Evolutionary conservation across 495 filamentous ascomycete genomes (phyloP), one percentile per base, ranked within the genome.

Genomic region (Aspergillus hancockii): DNA sequence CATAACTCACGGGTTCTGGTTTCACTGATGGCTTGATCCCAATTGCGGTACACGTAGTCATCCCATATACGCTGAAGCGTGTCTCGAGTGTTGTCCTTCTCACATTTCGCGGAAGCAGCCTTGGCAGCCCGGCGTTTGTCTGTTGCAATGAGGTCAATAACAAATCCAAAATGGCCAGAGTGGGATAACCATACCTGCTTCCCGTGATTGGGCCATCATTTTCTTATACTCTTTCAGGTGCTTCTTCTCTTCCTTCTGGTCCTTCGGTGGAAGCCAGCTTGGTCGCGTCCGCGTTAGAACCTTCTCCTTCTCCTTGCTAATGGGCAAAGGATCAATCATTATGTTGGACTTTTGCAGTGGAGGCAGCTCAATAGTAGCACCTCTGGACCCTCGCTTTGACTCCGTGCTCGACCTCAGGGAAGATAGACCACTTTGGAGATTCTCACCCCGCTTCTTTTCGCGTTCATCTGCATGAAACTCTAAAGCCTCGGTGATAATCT

Each of bases 291-390:
- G 82, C 21, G 91, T 92, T 19, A 98, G 76, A 7, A 97, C 89
- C 41, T 89, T 91, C 63, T 96, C 92, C 73, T 98, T 98, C 78
- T 98, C 94, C 75, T 92, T 95, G 64, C 93, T 97, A 36, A 96
- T 88, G 2, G 93, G 95, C 57, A 98, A 74, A 8, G 94, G 94
- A 71, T 98, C 94, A 59, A 97, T 95, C 89, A 98, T 93, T 50
- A 95, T 87, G 67, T 96, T 93, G 16, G 89, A 89, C 58, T 90
- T 88, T 54, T 90, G 86, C 18, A 97, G 69, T 14, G 92, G 94
- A 4, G 94, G 94, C 8, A 97, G 78, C 56, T 92, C 87, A 25
- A 84, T 72, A 5, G 67, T 63, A 9, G 12, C 13, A 14, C 82
- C 83, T 49, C 80, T 82, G 13, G 78, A 75, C 14, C 80, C 75